phyloP scores from a whole-genome alignment of 2,329 filamentous ascomycete genomes.

The Ceratocystis albifundus region DNA sequence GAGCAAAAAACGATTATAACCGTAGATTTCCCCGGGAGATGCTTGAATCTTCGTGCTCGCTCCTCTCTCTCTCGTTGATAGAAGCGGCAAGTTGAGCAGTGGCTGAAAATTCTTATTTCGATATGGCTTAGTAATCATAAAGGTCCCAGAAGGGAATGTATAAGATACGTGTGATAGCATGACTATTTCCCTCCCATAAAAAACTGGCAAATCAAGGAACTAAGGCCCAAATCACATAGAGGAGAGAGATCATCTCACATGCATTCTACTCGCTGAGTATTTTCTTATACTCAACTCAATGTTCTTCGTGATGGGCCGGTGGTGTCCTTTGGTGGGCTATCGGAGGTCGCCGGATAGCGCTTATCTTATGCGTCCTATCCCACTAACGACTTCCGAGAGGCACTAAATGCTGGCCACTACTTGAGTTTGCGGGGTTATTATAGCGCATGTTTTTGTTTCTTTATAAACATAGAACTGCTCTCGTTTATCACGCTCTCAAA shows the following conservation, averaged over 20 bases:
- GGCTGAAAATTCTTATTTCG: constrained; percentile 13
- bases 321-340: background rate
- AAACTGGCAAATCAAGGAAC: too few relatives aligned
- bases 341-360: constrained; percentile 24
- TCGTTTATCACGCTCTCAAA: background rate
- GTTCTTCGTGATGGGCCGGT: background rate
- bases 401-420: background rate
- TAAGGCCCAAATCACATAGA: too few relatives aligned
- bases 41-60: background rate
- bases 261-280: too few relatives aligned
- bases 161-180: background rate
- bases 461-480: background rate
- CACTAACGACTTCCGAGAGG: background rate
- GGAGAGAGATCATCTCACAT: too few relatives aligned
- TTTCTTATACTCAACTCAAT: background rate
- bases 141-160: background rate
- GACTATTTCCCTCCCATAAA: too few relatives aligned
- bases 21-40: background rate
- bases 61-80: background rate
- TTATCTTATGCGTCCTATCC: background rate
- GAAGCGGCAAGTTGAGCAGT: background rate
- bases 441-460: background rate
- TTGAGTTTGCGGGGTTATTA: background rate
- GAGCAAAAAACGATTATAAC: background rate
- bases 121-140: constrained; percentile 22